Conservation (phyloP, 1,284 basidiomycete genomes). For the Ganoderma meredithae region DNA sequence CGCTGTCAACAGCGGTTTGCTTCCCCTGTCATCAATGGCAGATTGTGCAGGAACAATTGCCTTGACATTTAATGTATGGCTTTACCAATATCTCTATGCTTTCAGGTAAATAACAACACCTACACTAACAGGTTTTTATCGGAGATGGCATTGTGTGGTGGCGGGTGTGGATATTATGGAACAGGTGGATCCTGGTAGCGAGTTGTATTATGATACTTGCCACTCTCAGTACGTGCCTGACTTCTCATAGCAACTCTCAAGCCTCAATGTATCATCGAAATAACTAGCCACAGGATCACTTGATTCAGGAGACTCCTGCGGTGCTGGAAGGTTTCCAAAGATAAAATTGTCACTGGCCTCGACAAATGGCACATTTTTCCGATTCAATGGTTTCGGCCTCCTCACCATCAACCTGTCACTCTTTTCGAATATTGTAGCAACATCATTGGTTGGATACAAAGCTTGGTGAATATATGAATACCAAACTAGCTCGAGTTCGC, state of each 20-base stretch:
- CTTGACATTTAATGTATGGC: background rate
- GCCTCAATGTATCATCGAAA: too few relatives aligned
- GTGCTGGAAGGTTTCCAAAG: too few relatives aligned
- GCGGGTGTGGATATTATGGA: conserved; percentile 2
- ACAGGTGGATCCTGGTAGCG: background rate
- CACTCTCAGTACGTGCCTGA: background rate
- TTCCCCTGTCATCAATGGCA: background rate
- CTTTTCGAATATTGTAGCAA: background rate
- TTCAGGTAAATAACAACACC: too few relatives aligned
- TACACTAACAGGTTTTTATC: background rate
- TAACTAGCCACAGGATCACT: too few relatives aligned
- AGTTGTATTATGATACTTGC: background rate
- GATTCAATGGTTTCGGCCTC: background rate
- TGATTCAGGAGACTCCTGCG: too few relatives aligned
- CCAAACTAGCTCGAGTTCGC: background rate
- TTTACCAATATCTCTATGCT: too few relatives aligned
- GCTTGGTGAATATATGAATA: background rate
- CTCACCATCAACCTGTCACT: background rate
- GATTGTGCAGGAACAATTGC: background rate
- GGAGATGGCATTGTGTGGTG: conserved; percentile 8
- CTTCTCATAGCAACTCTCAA: too few relatives aligned
- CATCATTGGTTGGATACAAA: background rate
- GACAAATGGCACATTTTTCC: background rate
- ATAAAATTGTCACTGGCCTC: too few relatives aligned
- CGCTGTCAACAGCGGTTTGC: too few relatives aligned